phyloP scores from a whole-genome alignment of 495 filamentous ascomycete genomes.

The Hypoxylon perforatum region DNA sequence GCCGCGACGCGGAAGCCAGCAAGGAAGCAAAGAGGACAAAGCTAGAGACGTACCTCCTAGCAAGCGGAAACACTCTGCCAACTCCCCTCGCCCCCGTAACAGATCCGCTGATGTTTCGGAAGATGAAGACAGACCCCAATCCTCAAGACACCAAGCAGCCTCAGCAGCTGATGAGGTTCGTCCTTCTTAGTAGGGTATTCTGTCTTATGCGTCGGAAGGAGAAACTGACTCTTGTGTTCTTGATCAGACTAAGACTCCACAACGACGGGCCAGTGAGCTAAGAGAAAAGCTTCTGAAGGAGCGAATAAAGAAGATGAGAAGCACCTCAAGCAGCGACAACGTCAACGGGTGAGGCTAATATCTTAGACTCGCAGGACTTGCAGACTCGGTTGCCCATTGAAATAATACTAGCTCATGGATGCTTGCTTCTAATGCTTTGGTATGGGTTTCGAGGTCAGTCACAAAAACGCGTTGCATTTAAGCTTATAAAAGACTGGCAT shows the following conservation, averaged over 20 bases:
- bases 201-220: slow-evolving; percentile 27
- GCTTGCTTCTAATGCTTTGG: slow-evolving; percentile 14
- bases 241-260: slow-evolving; percentile 54
- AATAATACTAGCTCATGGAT: slow-evolving; percentile 11
- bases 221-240: slow-evolving; percentile 45
- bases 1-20: slow-evolving; percentile 30
- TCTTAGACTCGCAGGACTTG: slow-evolving; percentile 44
- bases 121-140: slow-evolving; percentile 63
- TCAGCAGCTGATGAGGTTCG: slow-evolving; percentile 55
- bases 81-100: slow-evolving; percentile 53
- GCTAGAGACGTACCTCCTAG: slow-evolving; percentile 52
- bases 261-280: slow-evolving; percentile 64
- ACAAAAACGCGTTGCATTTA: slow-evolving; percentile 22
- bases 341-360: slow-evolving; percentile 60
- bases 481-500: slow-evolving; percentile 25
- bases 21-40: slow-evolving; percentile 33
- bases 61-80: slow-evolving; percentile 51
- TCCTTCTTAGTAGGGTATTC: slow-evolving; percentile 47
- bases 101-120: slow-evolving; percentile 72
- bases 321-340: slow-evolving; percentile 58
- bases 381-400: slow-evolving; percentile 18
- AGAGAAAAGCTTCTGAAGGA: slow-evolving; percentile 75
- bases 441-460: slow-evolving; percentile 37
- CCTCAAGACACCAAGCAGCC: slow-evolving; percentile 45
- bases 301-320: slow-evolving; percentile 73